Conservation (phyloP, 192 early-diverging fungal genomes). For the Gigaspora rosea region DNA sequence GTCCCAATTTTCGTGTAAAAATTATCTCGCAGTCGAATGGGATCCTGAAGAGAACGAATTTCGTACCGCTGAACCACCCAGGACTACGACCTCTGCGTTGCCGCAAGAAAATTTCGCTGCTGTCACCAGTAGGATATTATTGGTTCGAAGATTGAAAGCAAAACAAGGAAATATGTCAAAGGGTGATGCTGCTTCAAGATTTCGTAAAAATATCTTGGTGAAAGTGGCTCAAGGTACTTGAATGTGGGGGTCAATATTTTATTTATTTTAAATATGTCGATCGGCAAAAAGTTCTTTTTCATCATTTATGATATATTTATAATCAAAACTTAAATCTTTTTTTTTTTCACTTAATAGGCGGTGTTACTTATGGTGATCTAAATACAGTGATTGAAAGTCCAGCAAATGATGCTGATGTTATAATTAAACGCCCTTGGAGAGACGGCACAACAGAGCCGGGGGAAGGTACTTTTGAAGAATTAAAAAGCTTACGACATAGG, state of each 20-base stretch:
- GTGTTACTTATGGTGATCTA: not conserved
- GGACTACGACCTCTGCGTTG: conserved; percentile 30
- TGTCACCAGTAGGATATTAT: conserved; percentile 31
- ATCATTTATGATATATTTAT: not conserved
- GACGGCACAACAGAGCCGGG: conserved; percentile 32
- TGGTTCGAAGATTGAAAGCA: conserved; percentile 33
- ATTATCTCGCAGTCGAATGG: conserved; percentile 35
- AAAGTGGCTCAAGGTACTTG: conserved; percentile 31
- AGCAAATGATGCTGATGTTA: conserved; percentile 25
- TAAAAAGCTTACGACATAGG: conserved; percentile 8
- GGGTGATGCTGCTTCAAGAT: conserved; percentile 30
- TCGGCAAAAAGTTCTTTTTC: not conserved
- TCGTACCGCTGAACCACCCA: conserved; percentile 21
- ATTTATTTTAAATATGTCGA: not conserved
- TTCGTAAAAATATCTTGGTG: conserved; percentile 26
- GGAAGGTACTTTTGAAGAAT: conserved; percentile 19
- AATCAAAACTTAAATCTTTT: not conserved
- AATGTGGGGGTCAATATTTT: not conserved
- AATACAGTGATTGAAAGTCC: conserved; percentile 1
- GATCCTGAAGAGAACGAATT: conserved; percentile 8
- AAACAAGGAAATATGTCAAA: conserved; percentile 27
- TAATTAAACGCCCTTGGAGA: conserved; percentile 32
- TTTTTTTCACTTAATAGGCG: not conserved
- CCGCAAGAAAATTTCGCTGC: conserved; percentile 33
- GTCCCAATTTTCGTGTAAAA: conserved; percentile 32